Evolutionary conservation across 2,329 filamentous ascomycete genomes (phyloP).

Genomic region (Pseudogymnoascus sp.): DNA sequence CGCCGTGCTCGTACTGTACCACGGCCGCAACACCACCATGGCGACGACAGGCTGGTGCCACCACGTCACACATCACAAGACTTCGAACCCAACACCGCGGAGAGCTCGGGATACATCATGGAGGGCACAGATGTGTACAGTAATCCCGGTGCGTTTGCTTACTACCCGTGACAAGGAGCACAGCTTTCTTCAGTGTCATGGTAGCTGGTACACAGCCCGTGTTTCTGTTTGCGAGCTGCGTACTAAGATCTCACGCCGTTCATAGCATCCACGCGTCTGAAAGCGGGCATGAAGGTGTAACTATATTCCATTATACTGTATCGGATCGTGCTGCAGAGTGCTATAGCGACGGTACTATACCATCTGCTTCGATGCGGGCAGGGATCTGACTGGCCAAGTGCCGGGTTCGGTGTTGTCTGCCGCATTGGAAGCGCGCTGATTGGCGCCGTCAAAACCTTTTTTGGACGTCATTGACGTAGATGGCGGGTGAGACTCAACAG

Average conservation of each 20-base stretch:
- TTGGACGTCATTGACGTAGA: neutral
- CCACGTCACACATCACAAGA: conserved; percentile 8
- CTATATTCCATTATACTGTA: neutral
- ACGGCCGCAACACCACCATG: neutral
- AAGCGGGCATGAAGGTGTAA: neutral
- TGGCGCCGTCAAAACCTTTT: conserved; percentile 3
- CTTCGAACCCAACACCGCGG: neutral
- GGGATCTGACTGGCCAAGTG: neutral
- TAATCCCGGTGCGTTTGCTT: neutral
- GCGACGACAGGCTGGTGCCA: neutral
- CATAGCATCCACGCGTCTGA: neutral
- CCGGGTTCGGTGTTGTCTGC: neutral
- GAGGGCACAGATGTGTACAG: neutral
- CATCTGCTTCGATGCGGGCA: neutral
- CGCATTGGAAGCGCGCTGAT: conserved; percentile 2
- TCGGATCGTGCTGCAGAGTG: neutral
- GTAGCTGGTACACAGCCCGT: neutral
- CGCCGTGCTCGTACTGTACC: neutral
- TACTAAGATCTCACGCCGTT: neutral
- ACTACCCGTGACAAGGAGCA: neutral
- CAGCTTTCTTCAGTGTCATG: neutral
- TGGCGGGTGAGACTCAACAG: neutral
- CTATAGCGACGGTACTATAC: neutral
- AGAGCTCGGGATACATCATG: neutral
- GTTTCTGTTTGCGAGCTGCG: neutral